A percentile compares a stretch with the other conserved stretches of the same genome.
These are phyloP conservation scores for Lathyrus oleraceus DNA, from an alignment of 306 rosid genomes.

Conservation along the genomic window DNA sequence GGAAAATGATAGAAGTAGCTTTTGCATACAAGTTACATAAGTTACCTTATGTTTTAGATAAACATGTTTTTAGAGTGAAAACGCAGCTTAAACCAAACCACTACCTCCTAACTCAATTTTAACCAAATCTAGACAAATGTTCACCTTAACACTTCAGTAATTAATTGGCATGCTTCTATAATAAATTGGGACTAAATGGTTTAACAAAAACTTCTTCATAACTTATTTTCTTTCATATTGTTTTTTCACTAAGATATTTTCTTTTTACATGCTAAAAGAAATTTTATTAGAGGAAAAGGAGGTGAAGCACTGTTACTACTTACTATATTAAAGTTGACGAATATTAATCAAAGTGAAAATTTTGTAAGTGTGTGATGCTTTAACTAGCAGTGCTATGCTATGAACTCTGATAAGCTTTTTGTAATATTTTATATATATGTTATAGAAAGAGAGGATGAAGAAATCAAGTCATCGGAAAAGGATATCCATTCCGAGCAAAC, in stretches of 20 bases:
- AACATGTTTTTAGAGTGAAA: neutral
- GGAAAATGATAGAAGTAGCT: neutral
- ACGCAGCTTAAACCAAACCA: neutral
- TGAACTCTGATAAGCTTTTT: neutral
- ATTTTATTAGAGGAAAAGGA: neutral
- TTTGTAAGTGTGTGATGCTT: constrained; percentile 4
- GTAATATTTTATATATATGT: constrained; percentile 4
- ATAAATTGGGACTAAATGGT: neutral
- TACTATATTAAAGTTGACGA: neutral
- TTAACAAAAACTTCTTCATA: neutral
- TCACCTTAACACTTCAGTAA: neutral
- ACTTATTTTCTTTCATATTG: neutral
- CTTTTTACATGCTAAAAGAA: neutral
- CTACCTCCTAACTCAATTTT: neutral
- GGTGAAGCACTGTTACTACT: neutral
- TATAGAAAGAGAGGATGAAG: constrained; percentile 25
- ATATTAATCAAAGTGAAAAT: constrained; percentile 13
- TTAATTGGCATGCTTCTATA: neutral
- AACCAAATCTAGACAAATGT: neutral
- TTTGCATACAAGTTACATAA: neutral
- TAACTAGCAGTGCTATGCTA: neutral
- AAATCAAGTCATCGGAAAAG: neutral
- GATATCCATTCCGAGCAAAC: constrained; percentile 12
- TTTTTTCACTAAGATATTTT: neutral
- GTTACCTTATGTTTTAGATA: neutral